Evolutionary conservation across 139 green algal genomes (phyloP), one percentile per base, ranked within the genome.

Genomic region (Tetradesmus lagerheimii): DNA sequence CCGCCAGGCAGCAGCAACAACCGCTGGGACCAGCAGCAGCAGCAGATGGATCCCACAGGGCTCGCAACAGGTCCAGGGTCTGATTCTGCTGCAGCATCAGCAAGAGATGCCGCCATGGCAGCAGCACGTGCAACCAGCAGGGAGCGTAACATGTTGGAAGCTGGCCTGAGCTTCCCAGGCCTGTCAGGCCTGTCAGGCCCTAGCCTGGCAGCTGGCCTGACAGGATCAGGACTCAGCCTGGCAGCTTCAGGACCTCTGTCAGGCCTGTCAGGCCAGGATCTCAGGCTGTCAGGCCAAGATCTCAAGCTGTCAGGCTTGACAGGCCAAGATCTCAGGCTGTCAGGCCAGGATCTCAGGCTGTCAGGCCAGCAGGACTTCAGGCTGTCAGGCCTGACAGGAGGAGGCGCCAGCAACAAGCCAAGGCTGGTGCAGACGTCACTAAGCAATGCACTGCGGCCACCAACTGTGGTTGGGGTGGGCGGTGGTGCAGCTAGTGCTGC

Each of bases 191-290:
- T 71, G 57, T 71, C 57, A 71, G 57, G 57, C n/a, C 57, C 57
- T 23, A 71, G 57, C 57, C 47, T 50, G 43, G 43, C 43, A 50
- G 43, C 43, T 50, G 43, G 43, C 43, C 43, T 62, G 47, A 62
- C 47, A 62, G 8, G 12, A 23, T 62, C 57, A 71, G 57, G 57
- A 71, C 57, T 8, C 57, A 71, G 20, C 57, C 57, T 31, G 57
- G 57, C 57, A 71, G 57, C 57, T 71, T 57, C 77, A 83, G 77
- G 25, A 62, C 41, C 39, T 85, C 79, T 85, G 79, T 31, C 57
- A 71, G 57, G 57, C 57, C 57, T 71, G 57, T 71, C 57, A 71
- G 57, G 57, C 15, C 57, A 2, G 31, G 57, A 71, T 18, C 2
- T 71, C 57, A 71, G 57, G 47, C 53, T 66, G 53, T 66, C 53